Evolutionary conservation across 768 basidiomycete genomes (phyloP), one percentile per base, ranked within the genome.

Genomic region (Ramaria sp.): DNA sequence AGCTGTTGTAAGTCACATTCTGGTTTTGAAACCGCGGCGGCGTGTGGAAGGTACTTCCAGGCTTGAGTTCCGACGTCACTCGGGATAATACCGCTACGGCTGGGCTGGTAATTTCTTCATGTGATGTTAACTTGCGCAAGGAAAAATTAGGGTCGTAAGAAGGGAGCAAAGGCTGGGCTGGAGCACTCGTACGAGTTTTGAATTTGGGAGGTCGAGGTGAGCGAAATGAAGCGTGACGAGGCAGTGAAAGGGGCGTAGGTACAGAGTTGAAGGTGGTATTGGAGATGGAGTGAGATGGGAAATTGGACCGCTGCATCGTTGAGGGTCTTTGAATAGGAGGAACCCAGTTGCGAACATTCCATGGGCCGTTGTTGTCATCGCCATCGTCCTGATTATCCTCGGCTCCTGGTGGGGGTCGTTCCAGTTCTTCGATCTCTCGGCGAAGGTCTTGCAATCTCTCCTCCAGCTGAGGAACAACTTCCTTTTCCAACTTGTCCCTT

Each of bases 381-480:
- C 25, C 28, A 28, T 30, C 53, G 9, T 36, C 24, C n/a, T 36
- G 30, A 18, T 16, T 34, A 28, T 48, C 59, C 24, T 48, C 43
- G 27, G 44, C 48, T 13, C 25, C 27, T 48, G 41, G 25, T 5
- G 27, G 22, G 13, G 34, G 9, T 32, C 28, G 48, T 37, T 71
- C 66, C 50, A 70, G 58, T 56, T 70, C 52, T 62, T 82, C 79
- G 20, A 86, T 76, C 65, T 89, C 82, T 24, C 69, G 69, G 59
- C 78, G 75, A 48, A 86, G 67, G 41, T 76, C 76, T 56, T 70
- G 70, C 41, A 90, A 70, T 64, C 82, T 78, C 48, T 77, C 75
- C 66, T 88, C 86, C 39, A 91, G 71, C 57, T 85, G 85, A 1
- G 74, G 74, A 16, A 91, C 71, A 13, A 75, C 69, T 28, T 67